Percentiles rank a stretch among this genome's conserved stretches.
Evolutionary conservation across 371 early-diverging fungal species (phyloP).

Genomic region (Chytridiales sp.): DNA sequence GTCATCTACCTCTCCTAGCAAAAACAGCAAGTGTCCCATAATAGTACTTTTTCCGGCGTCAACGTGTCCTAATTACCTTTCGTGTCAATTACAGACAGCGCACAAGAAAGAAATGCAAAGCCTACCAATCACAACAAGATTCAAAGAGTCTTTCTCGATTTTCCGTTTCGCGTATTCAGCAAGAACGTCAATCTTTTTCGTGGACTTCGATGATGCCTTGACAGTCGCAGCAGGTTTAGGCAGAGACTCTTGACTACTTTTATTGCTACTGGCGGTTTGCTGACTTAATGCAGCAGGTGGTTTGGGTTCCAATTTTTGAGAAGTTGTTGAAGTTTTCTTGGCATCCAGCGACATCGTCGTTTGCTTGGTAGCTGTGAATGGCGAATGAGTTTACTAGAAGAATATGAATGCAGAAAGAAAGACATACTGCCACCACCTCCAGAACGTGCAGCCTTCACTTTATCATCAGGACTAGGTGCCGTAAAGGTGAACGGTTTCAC

Average conservation of each 20-base stretch:
- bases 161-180: conserved; percentile 74
- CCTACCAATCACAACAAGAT: conserved; percentile 82
- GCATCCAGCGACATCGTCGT: background rate
- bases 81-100: conserved; percentile 5
- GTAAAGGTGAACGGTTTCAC: conserved; percentile 63
- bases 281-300: background rate
- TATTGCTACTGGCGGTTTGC: background rate
- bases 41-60: conserved; percentile 98
- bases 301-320: conserved; percentile 1
- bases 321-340: background rate
- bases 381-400: conserved; percentile 1
- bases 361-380: background rate
- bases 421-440: conserved; percentile 43
- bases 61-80: conserved; percentile 98
- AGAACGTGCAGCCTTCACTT: conserved; percentile 55
- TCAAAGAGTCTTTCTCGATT: conserved; percentile 68
- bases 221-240: conserved; percentile 2
- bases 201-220: conserved; percentile 11
- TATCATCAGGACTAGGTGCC: conserved; percentile 82
- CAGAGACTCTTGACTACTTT: background rate
- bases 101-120: conserved; percentile 1
- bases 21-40: conserved; percentile 94
- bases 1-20: conserved; percentile 86
- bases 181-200: conserved; percentile 65
- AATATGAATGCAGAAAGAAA: background rate